Evolutionary conservation across 1,139 yeast species (phyloP).

Genomic region (Geotrichum bryndzae): DNA sequence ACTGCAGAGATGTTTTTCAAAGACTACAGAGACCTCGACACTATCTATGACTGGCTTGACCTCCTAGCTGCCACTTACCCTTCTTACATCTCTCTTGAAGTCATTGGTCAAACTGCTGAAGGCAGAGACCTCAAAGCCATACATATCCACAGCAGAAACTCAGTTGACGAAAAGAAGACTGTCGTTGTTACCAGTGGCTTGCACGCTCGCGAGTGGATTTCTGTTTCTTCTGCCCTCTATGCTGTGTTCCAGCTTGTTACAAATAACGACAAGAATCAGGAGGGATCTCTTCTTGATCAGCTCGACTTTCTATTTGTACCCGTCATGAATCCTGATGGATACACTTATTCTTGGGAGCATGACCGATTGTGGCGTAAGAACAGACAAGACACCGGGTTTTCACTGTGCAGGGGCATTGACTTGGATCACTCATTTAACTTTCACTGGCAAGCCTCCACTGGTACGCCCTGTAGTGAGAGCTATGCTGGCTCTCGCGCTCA

Average conservation of each 20-base stretch:
- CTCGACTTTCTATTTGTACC: constrained; percentile 76
- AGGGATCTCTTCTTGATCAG: constrained; percentile 33
- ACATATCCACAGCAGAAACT: constrained; percentile 48
- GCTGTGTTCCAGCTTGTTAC: constrained; percentile 51
- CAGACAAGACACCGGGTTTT: constrained; percentile 65
- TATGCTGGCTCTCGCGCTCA: constrained; percentile 73
- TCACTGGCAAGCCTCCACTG: constrained; percentile 56
- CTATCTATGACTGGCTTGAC: constrained; percentile 69
- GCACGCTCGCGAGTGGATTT: constrained; percentile 90
- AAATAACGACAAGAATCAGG: constrained; percentile 35
- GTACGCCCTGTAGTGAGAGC: constrained; percentile 55
- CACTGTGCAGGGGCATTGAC: constrained; percentile 74
- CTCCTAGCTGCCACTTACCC: constrained; percentile 51
- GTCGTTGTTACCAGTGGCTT: constrained; percentile 77
- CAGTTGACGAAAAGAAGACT: constrained; percentile 49
- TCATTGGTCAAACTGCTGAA: constrained; percentile 69
- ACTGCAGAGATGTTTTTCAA: constrained; percentile 48
- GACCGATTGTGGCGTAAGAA: constrained; percentile 89
- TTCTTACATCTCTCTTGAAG: constrained; percentile 51
- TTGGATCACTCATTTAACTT: constrained; percentile 78
- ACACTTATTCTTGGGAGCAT: constrained; percentile 69
- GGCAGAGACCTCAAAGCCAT: constrained; percentile 64
- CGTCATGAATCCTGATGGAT: constrained; percentile 86
- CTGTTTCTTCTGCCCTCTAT: constrained; percentile 64
- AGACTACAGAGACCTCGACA: constrained; percentile 61